Percentiles rank a stretch among this genome's conserved stretches.
Evolutionary conservation across 2,329 filamentous ascomycete genomes (phyloP).

Genomic region (Alternaria brassicae): DNA sequence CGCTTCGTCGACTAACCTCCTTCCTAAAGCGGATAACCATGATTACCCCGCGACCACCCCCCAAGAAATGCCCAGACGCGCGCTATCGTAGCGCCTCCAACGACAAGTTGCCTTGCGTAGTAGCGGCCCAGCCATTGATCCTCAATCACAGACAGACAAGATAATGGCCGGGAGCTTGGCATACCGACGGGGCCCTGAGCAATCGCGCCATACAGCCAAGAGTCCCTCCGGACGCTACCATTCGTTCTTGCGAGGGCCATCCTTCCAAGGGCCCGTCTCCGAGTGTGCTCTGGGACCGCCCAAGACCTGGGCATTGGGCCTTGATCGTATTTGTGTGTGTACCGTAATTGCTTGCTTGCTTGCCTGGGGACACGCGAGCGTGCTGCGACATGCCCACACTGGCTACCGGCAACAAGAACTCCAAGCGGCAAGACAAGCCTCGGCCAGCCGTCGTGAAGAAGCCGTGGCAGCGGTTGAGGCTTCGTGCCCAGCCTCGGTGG

Average conservation of each 20-base stretch:
- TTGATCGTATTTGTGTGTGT: background rate
- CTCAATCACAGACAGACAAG: constrained; percentile 4
- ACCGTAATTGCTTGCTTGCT: constrained; percentile 1
- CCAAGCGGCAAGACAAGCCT: constrained; percentile 7
- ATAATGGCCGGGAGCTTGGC: constrained; percentile 15
- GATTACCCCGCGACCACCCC: constrained; percentile 12
- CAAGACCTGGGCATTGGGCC: constrained; percentile 7
- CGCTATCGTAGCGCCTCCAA: constrained; percentile 13
- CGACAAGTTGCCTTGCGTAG: constrained; percentile 5
- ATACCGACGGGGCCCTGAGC: constrained; percentile 2
- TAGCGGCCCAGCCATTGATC: background rate
- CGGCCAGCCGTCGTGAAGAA: background rate
- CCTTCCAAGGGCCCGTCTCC: background rate
- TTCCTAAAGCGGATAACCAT: constrained; percentile 17
- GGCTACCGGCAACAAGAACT: background rate
- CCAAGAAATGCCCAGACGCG: constrained; percentile 12
- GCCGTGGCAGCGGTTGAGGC: constrained; percentile 14
- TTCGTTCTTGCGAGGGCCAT: constrained; percentile 1
- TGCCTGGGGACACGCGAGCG: background rate
- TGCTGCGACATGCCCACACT: background rate
- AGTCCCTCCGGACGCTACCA: background rate
- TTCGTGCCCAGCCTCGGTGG: constrained; percentile 3
- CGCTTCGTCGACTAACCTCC: constrained; percentile 11
- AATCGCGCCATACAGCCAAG: constrained; percentile 9
- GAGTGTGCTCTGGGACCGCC: constrained; percentile 3